Percentiles rank a stretch among this genome's conserved stretches.
These are phyloP conservation scores for Musa beccarii DNA, from an alignment of 176 grass and related monocot genomes.

Conservation along the genomic window DNA sequence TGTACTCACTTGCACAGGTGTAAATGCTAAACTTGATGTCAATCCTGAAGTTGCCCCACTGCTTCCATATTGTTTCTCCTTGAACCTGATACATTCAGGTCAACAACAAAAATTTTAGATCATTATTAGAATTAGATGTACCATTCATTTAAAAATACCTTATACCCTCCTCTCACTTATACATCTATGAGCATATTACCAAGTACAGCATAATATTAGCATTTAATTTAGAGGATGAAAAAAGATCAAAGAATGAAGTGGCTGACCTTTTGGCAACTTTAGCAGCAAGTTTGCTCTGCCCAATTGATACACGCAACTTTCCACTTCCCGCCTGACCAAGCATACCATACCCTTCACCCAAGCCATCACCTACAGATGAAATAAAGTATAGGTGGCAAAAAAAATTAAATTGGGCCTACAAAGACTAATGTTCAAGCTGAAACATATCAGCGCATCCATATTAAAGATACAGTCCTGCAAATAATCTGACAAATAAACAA, in stretches of 20 bases:
- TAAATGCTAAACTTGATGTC: slow-evolving; percentile 89
- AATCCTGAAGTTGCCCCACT: slow-evolving; percentile 79
- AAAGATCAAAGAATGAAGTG: not conserved
- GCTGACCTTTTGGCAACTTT: slow-evolving; percentile 71
- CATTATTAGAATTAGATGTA: too few relatives aligned
- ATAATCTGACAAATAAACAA: too few relatives aligned
- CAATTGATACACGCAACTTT: slow-evolving; percentile 66
- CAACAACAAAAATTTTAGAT: not conserved
- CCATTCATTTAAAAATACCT: too few relatives aligned
- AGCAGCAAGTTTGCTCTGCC: slow-evolving; percentile 45
- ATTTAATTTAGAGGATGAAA: slow-evolving; percentile 19
- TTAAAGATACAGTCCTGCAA: too few relatives aligned
- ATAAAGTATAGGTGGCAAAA: not conserved
- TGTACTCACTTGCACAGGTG: slow-evolving; percentile 73
- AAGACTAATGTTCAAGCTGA: not conserved
- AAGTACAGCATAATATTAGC: not conserved
- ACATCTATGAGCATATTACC: too few relatives aligned
- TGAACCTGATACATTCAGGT: slow-evolving; percentile 38
- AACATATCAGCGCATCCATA: too few relatives aligned
- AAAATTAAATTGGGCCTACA: not conserved
- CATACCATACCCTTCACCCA: slow-evolving; percentile 86
- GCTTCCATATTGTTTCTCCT: slow-evolving; percentile 77
- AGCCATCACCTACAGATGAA: slow-evolving; percentile 62
- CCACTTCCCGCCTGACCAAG: slow-evolving; percentile 89
- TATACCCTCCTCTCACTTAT: too few relatives aligned